Conservation (phyloP, 805 yeast species). For the Ogataea wickerhamii region DNA sequence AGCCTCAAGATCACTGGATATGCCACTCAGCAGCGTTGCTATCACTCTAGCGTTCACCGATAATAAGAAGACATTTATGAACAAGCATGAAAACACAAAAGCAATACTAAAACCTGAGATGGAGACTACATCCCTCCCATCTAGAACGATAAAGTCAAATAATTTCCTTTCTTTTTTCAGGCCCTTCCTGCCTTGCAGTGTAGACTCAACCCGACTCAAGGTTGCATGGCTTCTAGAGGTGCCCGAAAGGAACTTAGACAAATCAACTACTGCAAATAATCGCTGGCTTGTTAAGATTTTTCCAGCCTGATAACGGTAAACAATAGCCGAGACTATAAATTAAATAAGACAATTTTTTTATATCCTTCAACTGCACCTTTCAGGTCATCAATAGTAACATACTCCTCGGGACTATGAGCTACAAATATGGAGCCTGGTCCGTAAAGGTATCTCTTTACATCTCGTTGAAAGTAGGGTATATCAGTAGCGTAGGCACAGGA, state of each 20-base stretch:
- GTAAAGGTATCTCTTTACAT: conserved; percentile 43
- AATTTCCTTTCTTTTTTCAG: too few species aligned
- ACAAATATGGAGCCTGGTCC: conserved; percentile 59
- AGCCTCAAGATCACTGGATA: conserved; percentile 48
- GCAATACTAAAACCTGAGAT: too few species aligned
- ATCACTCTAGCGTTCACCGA: conserved; percentile 54
- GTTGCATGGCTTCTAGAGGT: too few species aligned
- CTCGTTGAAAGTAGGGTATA: conserved; percentile 33
- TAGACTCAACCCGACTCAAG: too few species aligned
- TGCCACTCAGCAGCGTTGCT: conserved; percentile 46
- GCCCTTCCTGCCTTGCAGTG: too few species aligned
- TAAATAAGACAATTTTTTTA: conserved; percentile 34
- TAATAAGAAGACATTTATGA: conserved; percentile 35
- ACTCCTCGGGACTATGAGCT: conserved; percentile 39
- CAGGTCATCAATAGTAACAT: conserved; percentile 40
- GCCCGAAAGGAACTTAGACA: too few species aligned
- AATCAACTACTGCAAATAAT: too few species aligned
- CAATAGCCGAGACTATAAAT: conserved; percentile 7
- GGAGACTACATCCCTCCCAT: too few species aligned
- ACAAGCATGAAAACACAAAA: conserved; percentile 15
- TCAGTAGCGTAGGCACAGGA: conserved; percentile 30
- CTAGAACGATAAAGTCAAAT: too few species aligned
- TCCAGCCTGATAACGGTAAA: conserved; percentile 7
- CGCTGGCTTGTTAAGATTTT: too few species aligned
- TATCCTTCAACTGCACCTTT: conserved; percentile 47